Evolutionary conservation across 768 basidiomycete genomes (phyloP).

Genomic region (Rhizopogon vinicolor): DNA sequence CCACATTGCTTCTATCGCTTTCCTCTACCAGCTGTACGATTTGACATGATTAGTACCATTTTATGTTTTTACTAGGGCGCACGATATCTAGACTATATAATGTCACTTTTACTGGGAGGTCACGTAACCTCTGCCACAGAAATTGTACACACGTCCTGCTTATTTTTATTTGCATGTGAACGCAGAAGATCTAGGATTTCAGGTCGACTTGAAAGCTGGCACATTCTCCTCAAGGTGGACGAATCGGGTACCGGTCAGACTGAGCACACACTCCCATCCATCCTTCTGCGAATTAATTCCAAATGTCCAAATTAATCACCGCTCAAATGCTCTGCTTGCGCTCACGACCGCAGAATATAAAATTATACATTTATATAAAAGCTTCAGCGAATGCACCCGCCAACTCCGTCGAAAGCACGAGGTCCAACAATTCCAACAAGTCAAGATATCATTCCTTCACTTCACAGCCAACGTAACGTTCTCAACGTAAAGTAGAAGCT

Average conservation of each 20-base stretch:
- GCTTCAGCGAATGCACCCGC: conserved; percentile 8
- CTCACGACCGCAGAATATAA: conserved; percentile 9
- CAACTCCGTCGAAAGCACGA: conserved; percentile 22
- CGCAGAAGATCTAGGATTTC: conserved; percentile 7
- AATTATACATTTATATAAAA: conserved; percentile 18
- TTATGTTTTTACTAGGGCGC: conserved; percentile 29
- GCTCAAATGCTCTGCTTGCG: conserved; percentile 16
- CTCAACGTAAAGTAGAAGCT: conserved; percentile 31
- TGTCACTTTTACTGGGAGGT: conserved; percentile 17
- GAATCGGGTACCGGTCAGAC: conserved; percentile 1
- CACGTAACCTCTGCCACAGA: conserved; percentile 6
- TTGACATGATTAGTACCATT: conserved; percentile 28
- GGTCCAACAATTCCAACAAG: conserved; percentile 26
- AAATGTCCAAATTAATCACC: conserved; percentile 30
- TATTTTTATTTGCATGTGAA: conserved; percentile 33
- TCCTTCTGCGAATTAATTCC: conserved; percentile 24
- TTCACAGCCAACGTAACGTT: conserved; percentile 16
- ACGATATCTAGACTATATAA: conserved; percentile 31
- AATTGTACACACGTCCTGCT: conserved; percentile 15
- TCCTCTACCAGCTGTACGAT: conserved; percentile 29
- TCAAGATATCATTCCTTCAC: conserved; percentile 11
- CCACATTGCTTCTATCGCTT: conserved; percentile 7
- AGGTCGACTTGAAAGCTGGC: conserved; percentile 13
- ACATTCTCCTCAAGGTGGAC: conserved; percentile 2
- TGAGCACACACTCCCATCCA: conserved; percentile 17